Conservation (phyloP, 2,329 filamentous ascomycete genomes). For the Clarireedia homoeocarpa region DNA sequence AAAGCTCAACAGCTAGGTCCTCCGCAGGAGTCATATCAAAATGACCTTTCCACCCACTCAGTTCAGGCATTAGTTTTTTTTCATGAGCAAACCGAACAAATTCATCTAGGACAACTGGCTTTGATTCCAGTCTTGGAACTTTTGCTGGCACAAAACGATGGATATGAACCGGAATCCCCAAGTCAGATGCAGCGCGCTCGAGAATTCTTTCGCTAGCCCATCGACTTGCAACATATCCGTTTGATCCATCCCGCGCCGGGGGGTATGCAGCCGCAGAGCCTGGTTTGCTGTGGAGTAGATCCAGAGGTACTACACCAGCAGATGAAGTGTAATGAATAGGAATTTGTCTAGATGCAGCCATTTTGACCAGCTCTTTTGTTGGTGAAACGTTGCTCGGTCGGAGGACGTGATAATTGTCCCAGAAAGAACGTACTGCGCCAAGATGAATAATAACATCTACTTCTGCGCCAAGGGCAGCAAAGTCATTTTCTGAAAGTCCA, state of each 20-base stretch:
- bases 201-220: conserved; percentile 32
- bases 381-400: conserved; percentile 30
- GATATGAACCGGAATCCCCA: conserved; percentile 23
- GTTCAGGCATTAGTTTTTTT: too few relatives aligned
- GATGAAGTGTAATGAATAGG: conserved; percentile 34
- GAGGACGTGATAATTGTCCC: conserved; percentile 31
- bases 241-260: conserved; percentile 13
- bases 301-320: conserved; percentile 17
- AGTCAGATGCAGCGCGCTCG: conserved; percentile 17
- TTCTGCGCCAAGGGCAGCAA: not conserved
- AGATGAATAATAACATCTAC: conserved; percentile 45
- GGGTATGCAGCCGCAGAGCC: not conserved
- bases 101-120: too few relatives aligned
- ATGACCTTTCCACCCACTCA: too few relatives aligned
- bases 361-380: conserved; percentile 18
- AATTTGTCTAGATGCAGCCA: conserved; percentile 18
- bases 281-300: not conserved
- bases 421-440: conserved; percentile 34
- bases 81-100: too few relatives aligned
- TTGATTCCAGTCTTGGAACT: too few relatives aligned
- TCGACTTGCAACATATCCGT: conserved; percentile 31
- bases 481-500: not conserved
- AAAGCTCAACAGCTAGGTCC: too few relatives aligned
- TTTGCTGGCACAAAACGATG: conserved; percentile 18
- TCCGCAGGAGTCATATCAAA: too few relatives aligned